Conservation (phyloP, 192 early-diverging fungal genomes). For the Coemansia sp. region DNA sequence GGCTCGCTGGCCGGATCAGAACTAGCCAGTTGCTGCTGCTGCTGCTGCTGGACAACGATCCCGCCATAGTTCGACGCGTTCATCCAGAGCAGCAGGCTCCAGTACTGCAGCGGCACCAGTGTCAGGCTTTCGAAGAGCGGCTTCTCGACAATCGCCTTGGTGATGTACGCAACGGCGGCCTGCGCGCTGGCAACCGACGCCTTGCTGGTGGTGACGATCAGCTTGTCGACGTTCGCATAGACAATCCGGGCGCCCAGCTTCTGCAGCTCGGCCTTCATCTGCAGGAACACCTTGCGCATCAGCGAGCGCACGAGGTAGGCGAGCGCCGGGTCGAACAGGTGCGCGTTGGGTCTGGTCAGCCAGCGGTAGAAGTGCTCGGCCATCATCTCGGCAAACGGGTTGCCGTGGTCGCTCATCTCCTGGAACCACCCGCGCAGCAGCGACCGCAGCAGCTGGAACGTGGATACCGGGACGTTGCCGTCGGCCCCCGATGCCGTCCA, state of each 20-base stretch:
- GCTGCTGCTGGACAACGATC: conserved; percentile 35
- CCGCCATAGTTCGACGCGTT: conserved; percentile 84
- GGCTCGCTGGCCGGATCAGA: conserved; percentile 28
- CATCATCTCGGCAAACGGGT: conserved; percentile 71
- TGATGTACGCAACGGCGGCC: conserved; percentile 73
- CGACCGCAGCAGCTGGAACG: conserved; percentile 72
- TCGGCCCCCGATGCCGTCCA: conserved; percentile 18
- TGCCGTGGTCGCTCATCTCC: conserved; percentile 64
- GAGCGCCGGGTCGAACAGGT: conserved; percentile 84
- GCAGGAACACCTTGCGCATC: conserved; percentile 90
- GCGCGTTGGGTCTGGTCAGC: conserved; percentile 74
- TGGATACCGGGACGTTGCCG: conserved; percentile 38
- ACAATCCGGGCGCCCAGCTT: conserved; percentile 77
- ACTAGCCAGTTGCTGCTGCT: background rate
- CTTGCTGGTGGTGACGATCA: conserved; percentile 83
- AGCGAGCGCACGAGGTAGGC: conserved; percentile 76
- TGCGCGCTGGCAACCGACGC: conserved; percentile 69
- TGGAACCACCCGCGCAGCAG: conserved; percentile 82
- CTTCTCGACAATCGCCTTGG: conserved; percentile 67
- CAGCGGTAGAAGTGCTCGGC: conserved; percentile 87
- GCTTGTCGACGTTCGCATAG: conserved; percentile 76
- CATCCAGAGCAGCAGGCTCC: conserved; percentile 90
- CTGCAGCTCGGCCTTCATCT: conserved; percentile 79
- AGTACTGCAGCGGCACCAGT: conserved; percentile 70
- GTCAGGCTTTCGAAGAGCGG: conserved; percentile 76